Evolutionary conservation across 352 stramenopile species (phyloP).

Genomic region (Peronospora destructor): DNA sequence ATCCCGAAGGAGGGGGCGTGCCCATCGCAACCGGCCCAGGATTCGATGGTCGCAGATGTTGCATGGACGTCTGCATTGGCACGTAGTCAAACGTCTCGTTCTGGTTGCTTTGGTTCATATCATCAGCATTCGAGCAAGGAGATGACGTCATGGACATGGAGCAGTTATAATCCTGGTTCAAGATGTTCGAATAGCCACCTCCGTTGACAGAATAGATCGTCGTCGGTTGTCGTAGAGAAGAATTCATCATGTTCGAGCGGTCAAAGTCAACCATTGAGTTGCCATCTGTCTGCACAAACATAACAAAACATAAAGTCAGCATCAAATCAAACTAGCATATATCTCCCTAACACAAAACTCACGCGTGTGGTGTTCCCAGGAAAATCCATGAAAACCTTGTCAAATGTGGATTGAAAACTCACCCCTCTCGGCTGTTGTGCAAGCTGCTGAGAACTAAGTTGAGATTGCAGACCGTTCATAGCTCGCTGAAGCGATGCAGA

Average conservation of each 20-base stretch:
- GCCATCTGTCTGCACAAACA: slow-evolving; percentile 19
- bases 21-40: slow-evolving; percentile 23
- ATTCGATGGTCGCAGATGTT: slow-evolving; percentile 26
- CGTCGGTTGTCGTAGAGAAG: slow-evolving; percentile 37
- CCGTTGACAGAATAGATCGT: slow-evolving; percentile 25
- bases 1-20: slow-evolving; percentile 26
- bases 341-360: slow-evolving; percentile 13
- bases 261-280: slow-evolving; percentile 44
- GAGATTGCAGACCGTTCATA: slow-evolving; percentile 20
- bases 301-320: slow-evolving; percentile 2
- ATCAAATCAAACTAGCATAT: slow-evolving; percentile 1
- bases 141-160: slow-evolving; percentile 32
- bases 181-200: slow-evolving; percentile 27
- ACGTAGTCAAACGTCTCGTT: slow-evolving; percentile 45
- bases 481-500: slow-evolving; percentile 13
- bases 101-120: slow-evolving; percentile 31
- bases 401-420: slow-evolving; percentile 44
- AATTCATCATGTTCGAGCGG: slow-evolving; percentile 34
- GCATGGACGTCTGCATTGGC: slow-evolving; percentile 32
- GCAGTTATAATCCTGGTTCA: slow-evolving; percentile 27
- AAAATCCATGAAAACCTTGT: slow-evolving; percentile 48
- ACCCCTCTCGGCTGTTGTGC: slow-evolving; percentile 29
- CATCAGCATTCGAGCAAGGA: slow-evolving; percentile 15
- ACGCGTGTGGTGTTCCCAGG: slow-evolving; percentile 32
- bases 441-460: slow-evolving; percentile 17